Evolutionary conservation across 2,329 filamentous ascomycete genomes (phyloP), one percentile per base, ranked within the genome.

Genomic region (Nothophoma quercina): DNA sequence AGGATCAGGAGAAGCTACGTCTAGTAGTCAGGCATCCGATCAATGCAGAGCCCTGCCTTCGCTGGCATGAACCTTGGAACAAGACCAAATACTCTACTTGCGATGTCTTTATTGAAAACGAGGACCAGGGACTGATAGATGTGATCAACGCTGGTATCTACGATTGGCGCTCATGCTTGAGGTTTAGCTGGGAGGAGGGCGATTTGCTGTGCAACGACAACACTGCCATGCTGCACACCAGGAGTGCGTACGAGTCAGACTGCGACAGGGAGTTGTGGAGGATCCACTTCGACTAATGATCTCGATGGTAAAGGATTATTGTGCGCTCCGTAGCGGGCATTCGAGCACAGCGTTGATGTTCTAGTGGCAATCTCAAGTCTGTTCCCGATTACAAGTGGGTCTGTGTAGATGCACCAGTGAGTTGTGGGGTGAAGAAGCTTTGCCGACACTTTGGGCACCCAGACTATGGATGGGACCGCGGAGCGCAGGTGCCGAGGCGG

Each of bases 21-120:
- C 62, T 85, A 4, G 70, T 83, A 0, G 53, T 77, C 1, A 59
- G 71, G 0, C 82, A 85, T 49, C 80, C 79, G 0, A 68, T 69
- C 0, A 82, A 78, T 0, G 74, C 71, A 0, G 68, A 73, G 10
- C 77, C 80, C 0, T 85, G 82, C 57, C 59, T 85, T 5, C 77
- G 81, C 18, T 85, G 80, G 62, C 81, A 84, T 51, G 80, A 85
- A 58, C 79, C 80, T 0, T 84, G 82, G 82, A 74, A 70, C n/a
- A 81, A 78, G 65, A 84, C 83, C 0, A 71, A 70, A 12, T 84
- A 83, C 35, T 78, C 80, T 7, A 75, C 79, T 1, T 81, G 77
- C 0, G 57, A 75, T 5, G 71, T 81, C 0, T 68, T 60, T 0
- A 78, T 83, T 18, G 80, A 82, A 19, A 71, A 68, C 42, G 70